A percentile compares a stretch with the other conserved stretches of the same genome.
These are phyloP conservation scores for Phytophthora fragariaefolia DNA, from an alignment of 352 stramenopile genomes.

Conservation along the genomic window DNA sequence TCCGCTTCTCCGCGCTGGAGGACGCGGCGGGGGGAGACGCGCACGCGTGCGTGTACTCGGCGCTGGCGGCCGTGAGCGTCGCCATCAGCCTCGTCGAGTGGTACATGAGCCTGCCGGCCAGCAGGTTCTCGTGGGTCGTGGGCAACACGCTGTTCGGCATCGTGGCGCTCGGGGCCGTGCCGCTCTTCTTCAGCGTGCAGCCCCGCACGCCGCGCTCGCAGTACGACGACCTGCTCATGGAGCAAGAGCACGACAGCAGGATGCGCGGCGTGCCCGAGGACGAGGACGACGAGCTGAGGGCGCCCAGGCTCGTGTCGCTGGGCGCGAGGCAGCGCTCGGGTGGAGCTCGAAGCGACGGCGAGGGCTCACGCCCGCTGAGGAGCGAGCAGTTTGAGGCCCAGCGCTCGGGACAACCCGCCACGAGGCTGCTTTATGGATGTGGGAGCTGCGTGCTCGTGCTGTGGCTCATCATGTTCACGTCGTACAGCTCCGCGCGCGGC, in stretches of 20 bases:
- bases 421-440: constrained; percentile 54
- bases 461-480: constrained; percentile 78
- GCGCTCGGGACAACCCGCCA: constrained; percentile 26
- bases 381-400: constrained; percentile 18
- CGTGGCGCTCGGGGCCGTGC: constrained; percentile 65
- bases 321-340: constrained; percentile 19
- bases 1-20: constrained; percentile 61
- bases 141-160: constrained; percentile 85
- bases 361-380: neutral
- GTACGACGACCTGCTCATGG: constrained; percentile 50
- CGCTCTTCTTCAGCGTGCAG: constrained; percentile 76
- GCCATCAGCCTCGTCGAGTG: constrained; percentile 71
- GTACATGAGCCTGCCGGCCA: constrained; percentile 65
- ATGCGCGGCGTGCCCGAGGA: constrained; percentile 24
- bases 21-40: constrained; percentile 22
- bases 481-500: constrained; percentile 54
- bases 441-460: constrained; percentile 44
- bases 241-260: constrained; percentile 26
- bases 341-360: constrained; percentile 1
- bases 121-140: constrained; percentile 72
- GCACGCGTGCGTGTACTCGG: constrained; percentile 55
- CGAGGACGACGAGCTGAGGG: neutral
- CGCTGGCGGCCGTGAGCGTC: constrained; percentile 50
- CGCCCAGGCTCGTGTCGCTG: neutral
- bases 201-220: constrained; percentile 53